These are phyloP conservation scores for Plasmodium ovale DNA, from an alignment of 169 alveolate genomes.

Conservation along the genomic window DNA sequence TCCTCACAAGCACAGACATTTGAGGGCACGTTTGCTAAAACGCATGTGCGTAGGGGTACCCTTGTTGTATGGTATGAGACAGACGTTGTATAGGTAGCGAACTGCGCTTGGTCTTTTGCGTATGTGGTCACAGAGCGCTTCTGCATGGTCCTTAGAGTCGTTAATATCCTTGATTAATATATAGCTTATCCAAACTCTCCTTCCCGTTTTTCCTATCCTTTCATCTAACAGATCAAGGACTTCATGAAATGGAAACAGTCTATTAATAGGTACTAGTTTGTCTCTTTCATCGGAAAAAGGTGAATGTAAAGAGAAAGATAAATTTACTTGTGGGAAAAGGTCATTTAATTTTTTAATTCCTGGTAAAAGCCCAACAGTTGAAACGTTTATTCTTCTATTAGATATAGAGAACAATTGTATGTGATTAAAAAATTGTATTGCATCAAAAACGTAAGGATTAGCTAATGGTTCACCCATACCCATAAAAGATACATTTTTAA, in stretches of 20 bases:
- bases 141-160: conserved; percentile 85
- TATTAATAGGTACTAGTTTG: conserved; percentile 86
- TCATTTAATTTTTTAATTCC: conserved; percentile 88
- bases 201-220: conserved; percentile 86
- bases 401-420: conserved; percentile 82
- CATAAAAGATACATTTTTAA: conserved; percentile 90
- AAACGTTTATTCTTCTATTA: conserved; percentile 85
- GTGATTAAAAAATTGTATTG: conserved; percentile 84
- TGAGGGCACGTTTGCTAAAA: background rate
- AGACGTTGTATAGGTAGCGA: conserved; percentile 83
- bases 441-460: conserved; percentile 90
- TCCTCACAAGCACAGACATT: too few species aligned
- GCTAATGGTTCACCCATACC: conserved; percentile 94
- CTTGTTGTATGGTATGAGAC: conserved; percentile 81
- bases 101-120: conserved; percentile 79
- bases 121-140: conserved; percentile 80
- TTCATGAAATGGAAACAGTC: conserved; percentile 87
- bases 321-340: conserved; percentile 88
- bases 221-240: conserved; percentile 87
- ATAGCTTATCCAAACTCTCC: conserved; percentile 90
- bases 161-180: conserved; percentile 86
- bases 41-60: conserved; percentile 43
- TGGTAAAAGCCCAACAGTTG: conserved; percentile 91
- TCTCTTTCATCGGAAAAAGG: conserved; percentile 85
- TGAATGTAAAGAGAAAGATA: conserved; percentile 89